Evolutionary conservation across 495 filamentous ascomycete species (phyloP).

Genomic region (Xylaria flabelliformis): DNA sequence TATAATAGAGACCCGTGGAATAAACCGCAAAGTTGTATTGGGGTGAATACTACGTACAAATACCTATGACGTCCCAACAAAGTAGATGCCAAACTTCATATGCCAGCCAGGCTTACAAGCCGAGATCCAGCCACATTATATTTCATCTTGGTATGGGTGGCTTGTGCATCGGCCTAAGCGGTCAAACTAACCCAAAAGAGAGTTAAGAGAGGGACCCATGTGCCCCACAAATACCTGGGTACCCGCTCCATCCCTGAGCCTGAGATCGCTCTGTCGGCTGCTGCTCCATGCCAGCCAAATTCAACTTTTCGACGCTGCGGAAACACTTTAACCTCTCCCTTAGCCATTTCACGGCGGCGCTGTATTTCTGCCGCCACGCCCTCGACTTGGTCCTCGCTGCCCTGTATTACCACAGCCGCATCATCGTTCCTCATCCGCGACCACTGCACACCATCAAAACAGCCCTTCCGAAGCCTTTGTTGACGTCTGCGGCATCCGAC

Average conservation of each 20-base stretch:
- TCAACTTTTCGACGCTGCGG: constrained; percentile 38
- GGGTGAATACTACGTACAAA: too few relatives aligned
- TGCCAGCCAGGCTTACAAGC: constrained; percentile 11
- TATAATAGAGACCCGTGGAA: too few relatives aligned
- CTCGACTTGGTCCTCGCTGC: constrained; percentile 28
- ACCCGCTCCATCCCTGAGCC: constrained; percentile 25
- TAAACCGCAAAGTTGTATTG: too few relatives aligned
- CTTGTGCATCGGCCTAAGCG: neutral
- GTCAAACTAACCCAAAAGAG: neutral
- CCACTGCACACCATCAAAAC: constrained; percentile 23
- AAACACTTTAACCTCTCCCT: constrained; percentile 40
- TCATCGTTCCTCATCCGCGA: constrained; percentile 21
- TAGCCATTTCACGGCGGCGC: constrained; percentile 32
- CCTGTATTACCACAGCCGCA: constrained; percentile 20
- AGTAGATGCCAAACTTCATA: too few relatives aligned
- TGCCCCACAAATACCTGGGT: constrained; percentile 1
- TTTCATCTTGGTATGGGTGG: constrained; percentile 12
- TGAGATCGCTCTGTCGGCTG: constrained; percentile 32
- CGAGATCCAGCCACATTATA: constrained; percentile 9
- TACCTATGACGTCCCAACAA: too few relatives aligned
- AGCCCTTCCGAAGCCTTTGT: constrained; percentile 19
- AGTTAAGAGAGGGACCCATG: neutral
- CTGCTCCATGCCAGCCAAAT: constrained; percentile 28
- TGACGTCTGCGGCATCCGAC: constrained; percentile 19
- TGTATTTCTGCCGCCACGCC: constrained; percentile 27